Base-by-base conservation (phyloP, 768 basidiomycete genomes). In the Boletus speciosus region DNA sequence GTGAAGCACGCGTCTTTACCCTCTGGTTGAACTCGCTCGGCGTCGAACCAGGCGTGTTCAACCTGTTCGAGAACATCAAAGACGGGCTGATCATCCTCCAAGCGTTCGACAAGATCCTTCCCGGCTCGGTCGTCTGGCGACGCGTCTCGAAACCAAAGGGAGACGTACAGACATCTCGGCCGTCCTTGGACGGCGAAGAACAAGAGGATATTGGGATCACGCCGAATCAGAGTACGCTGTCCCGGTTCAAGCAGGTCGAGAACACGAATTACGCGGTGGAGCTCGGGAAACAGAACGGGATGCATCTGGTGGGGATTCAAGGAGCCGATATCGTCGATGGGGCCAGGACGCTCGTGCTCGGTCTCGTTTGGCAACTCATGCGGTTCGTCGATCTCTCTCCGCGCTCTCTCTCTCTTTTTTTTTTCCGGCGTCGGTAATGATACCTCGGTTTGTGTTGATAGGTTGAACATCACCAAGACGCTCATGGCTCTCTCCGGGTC, bases 351-450 rank as follows among this genome's bases (percentile, higher is more conserved):
- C 77, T 99, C 51, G 94, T 98, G 6, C 82, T 99, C 29, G 97
- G 96, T 31, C 81, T 98, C 35, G 94, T 98, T 1, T 99, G 97
- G 97, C 97, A 98, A 66, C 77, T 97, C 49, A 98, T 98, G 95
- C 77, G 91, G 89, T 90, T 45, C 35, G 81, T 72, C 21, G 1
- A 29, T 48, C 37, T 41, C 40, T 15, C 16, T 32, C 4, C 27
- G 4, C 5, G 2, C 19, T 11, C 9, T n/a, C n/a, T 10, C 15
- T 48, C 31, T 41, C 36, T 16, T 3, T 32, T 3, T 40, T 15
- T 3, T 0, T 16, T 9, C 27, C 21, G 11, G 4, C 6, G 5
- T 8, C 5, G n/a, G 6, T 48, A 2, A 25, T 38, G 29, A 49
- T 29, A 21, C 11, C 0, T 3, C 0, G 7, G 15, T 23, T 16